A percentile compares a stretch with the other conserved stretches of the same genome.
Evolutionary conservation across 805 yeast genomes (phyloP).

Genomic region (Yarrowia sp.): DNA sequence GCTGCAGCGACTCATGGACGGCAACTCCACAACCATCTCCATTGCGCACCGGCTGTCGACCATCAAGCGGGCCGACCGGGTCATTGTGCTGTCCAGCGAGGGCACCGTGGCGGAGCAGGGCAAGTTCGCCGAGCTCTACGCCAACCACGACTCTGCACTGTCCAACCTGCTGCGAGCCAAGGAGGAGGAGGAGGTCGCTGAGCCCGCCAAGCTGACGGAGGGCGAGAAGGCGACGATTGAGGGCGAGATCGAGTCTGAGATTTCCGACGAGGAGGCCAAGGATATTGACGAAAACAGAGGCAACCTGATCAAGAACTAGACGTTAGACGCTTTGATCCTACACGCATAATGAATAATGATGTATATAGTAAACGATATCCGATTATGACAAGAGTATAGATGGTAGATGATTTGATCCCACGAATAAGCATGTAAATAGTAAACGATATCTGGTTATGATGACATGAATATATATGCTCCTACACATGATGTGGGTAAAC

Average conservation of each 20-base stretch:
- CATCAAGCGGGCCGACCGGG: conserved; percentile 74
- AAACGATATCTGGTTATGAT: too few species aligned
- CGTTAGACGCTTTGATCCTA: background rate
- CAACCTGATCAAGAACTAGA: conserved; percentile 3
- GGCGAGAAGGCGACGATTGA: conserved; percentile 36
- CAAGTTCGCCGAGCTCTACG: conserved; percentile 51
- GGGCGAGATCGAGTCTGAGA: conserved; percentile 37
- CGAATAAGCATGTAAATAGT: too few species aligned
- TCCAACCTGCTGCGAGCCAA: conserved; percentile 37
- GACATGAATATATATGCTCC: too few species aligned
- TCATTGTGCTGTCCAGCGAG: conserved; percentile 70
- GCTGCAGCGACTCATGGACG: conserved; percentile 51
- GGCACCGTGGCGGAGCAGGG: conserved; percentile 79
- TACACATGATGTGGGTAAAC: too few species aligned
- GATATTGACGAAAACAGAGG: conserved; percentile 34
- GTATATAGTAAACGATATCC: conserved; percentile 18
- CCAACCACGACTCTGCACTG: conserved; percentile 47
- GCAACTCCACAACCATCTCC: conserved; percentile 68
- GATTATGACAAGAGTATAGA: background rate
- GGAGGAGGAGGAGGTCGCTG: conserved; percentile 28
- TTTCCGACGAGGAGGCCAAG: conserved; percentile 37
- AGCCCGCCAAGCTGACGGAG: background rate
- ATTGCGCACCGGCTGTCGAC: conserved; percentile 92
- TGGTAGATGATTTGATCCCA: too few species aligned
- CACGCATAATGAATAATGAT: conserved; percentile 23